Evolutionary conservation across 768 basidiomycete genomes (phyloP).

Genomic region (Suillus fuscotomentosus): DNA sequence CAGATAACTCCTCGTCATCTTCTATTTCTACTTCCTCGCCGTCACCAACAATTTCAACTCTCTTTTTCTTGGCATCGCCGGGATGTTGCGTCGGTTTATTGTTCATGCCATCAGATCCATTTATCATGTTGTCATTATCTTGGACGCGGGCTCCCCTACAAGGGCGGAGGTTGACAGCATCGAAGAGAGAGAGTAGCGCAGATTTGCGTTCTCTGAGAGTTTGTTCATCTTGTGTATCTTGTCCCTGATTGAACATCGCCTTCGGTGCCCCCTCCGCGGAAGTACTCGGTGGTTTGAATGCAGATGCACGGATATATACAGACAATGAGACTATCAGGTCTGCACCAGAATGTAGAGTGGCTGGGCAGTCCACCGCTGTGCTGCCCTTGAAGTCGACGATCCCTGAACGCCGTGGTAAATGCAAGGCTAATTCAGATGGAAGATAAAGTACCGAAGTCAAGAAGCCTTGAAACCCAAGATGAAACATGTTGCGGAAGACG

Average conservation of each 20-base stretch:
- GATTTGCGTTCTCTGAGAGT: slow-evolving; percentile 77
- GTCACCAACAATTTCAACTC: slow-evolving; percentile 73
- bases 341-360: slow-evolving; percentile 67
- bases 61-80: slow-evolving; percentile 38
- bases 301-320: slow-evolving; percentile 64
- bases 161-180: slow-evolving; percentile 69
- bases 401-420: slow-evolving; percentile 33
- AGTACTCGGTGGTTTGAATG: slow-evolving; percentile 55
- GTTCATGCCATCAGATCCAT: slow-evolving; percentile 38
- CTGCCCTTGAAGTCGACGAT: slow-evolving; percentile 66
- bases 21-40: slow-evolving; percentile 84
- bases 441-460: slow-evolving; percentile 57
- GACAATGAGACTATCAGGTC: slow-evolving; percentile 77
- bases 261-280: slow-evolving; percentile 25
- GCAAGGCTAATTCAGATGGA: not conserved
- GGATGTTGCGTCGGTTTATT: slow-evolving; percentile 39
- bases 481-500: slow-evolving; percentile 69
- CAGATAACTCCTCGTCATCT: slow-evolving; percentile 77
- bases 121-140: slow-evolving; percentile 26
- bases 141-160: slow-evolving; percentile 41
- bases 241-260: slow-evolving; percentile 66
- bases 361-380: slow-evolving; percentile 78
- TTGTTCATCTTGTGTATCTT: slow-evolving; percentile 79
- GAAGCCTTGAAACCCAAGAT: slow-evolving; percentile 69
- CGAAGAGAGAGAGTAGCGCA: slow-evolving; percentile 72